Evolutionary conservation across 495 filamentous ascomycete species (phyloP), one percentile per base, ranked within the genome.

Genomic region (Hypoxylon crocopeplum): DNA sequence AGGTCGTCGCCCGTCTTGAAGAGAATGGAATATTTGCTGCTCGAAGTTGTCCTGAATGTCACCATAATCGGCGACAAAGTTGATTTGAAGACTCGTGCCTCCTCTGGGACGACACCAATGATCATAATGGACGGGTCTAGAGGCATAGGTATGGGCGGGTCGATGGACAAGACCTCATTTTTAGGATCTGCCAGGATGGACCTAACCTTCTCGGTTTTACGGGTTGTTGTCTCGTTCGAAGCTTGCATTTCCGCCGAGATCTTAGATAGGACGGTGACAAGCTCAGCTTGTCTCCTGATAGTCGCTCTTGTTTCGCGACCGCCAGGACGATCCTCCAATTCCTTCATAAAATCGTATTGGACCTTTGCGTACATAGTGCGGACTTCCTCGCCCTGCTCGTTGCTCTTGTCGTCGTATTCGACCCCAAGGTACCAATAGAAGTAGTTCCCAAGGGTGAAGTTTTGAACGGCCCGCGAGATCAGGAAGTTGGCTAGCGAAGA

Each of bases 361-460:
- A 98, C 89, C 45, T 92, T 92, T 7, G 87, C 85, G 70, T 96
- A 98, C 16, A 99, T 84, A 44, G 88, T 87, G 21, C 87, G 90
- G 55, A 92, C 87, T 42, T 86, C 84, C 15, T 82, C 80, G 1
- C 82, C 72, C 52, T 91, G 90, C 8, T 87, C 85, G 5, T 84
- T 82, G 47, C 84, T 88, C 47, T 86, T 82, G 64, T 97, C 92
- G 66, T 97, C 93, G 42, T 80, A 80, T 71, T 99, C 95, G 2
- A 98, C 95, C 85, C 97, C 97, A 1, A 99, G 79, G 70, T 98
- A 99, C 94, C 94, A 99, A 72, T 95, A 91, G 39, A 99, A 83
- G 69, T 91, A 97, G 68, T 94, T 99, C 4, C 93, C 94, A 1
- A 99, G 83, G 48, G 89, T 88, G 62, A 95, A 86, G 63, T 93